Conservation (phyloP, 2,329 filamentous ascomycete genomes). For the Talaromyces albobiverticillius region DNA sequence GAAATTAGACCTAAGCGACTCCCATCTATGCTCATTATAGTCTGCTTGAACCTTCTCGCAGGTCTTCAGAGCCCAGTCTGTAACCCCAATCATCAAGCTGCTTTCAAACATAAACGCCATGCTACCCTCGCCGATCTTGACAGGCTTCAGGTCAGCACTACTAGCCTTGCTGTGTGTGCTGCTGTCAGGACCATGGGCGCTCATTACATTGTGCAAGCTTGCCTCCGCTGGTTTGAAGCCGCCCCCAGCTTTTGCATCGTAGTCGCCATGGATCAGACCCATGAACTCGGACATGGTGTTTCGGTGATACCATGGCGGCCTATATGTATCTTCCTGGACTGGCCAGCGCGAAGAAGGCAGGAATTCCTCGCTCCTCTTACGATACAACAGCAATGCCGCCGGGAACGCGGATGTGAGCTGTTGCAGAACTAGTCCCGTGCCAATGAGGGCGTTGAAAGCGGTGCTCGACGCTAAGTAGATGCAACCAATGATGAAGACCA, state of each 20-base stretch:
- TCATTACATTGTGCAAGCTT: constrained; percentile 68
- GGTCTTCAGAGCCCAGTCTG: constrained; percentile 67
- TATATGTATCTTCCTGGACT: not conserved
- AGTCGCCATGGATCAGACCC: not conserved
- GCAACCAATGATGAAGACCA: constrained; percentile 47
- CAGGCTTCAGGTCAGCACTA: constrained; percentile 52
- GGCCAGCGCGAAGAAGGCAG: not conserved
- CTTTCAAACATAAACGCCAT: constrained; percentile 66
- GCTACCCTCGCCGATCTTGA: constrained; percentile 56
- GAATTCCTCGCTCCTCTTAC: no score
- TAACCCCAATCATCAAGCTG: constrained; percentile 67
- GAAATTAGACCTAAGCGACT: constrained; percentile 62
- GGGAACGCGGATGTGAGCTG: constrained; percentile 48
- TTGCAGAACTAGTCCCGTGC: constrained; percentile 48
- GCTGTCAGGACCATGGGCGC: constrained; percentile 60
- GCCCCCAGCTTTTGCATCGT: constrained; percentile 19
- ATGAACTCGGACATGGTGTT: not conserved
- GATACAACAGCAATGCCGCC: no score
- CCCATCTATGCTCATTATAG: constrained; percentile 82
- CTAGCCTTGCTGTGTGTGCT: constrained; percentile 55
- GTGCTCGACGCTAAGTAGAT: constrained; percentile 45
- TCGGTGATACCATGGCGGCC: constrained; percentile 3
- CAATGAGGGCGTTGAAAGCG: constrained; percentile 43
- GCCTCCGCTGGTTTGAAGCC: constrained; percentile 61
- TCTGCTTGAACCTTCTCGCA: constrained; percentile 68